Evolutionary conservation across 176 grass and related monocot species (phyloP), one percentile per base, ranked within the genome.

Genomic region (Rhynchospora tenuis): DNA sequence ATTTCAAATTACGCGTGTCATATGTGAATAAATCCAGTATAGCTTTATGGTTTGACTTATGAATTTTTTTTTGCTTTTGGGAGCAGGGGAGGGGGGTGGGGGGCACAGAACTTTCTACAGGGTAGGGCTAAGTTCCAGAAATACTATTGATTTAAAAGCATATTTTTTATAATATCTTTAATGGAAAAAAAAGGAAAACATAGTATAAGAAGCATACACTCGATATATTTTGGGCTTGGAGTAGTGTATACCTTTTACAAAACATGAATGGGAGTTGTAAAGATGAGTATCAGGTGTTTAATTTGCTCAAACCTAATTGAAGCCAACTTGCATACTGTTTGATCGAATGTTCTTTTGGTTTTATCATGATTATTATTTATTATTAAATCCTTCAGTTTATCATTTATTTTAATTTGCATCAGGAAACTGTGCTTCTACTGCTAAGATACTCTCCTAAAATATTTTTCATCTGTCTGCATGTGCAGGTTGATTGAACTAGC

Each of bases 401-500:
- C 7, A 61, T 61, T 26, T 6, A 11, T 15, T 43, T 51, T n/a
- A 44, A 42, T 44, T 71, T 45, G 6, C 19, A 68, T 38, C 64
- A 68, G 33, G 64, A 38, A 38, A 42, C 19, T 38, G 64, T 68
- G 16, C 31, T 68, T 71, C 9, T 71, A 3, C 45, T 71, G 59
- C 59, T 48, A 47, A 64, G 6, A 82, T 80, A 80, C 42, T 62
- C 58, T 3, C 19, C 60, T 80, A 45, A 14, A n/a, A 46, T 2
- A 26, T 27, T 82, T 67, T 59, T 5, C 47, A 1, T 13, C 19
- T 62, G 20, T 24, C 33, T 9, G 20, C 24, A 48, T 45, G 63
- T 47, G 19, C 7, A 64, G 55, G 78, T 81, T 63, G 59, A 24
- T 64, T 81, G 78, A 82, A 67, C 61, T 10, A 82, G 59, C 44